Percentiles rank a stretch among this genome's conserved stretches.
Evolutionary conservation across 2,329 filamentous ascomycete species (phyloP).

Genomic region (Rutstroemia sp.): DNA sequence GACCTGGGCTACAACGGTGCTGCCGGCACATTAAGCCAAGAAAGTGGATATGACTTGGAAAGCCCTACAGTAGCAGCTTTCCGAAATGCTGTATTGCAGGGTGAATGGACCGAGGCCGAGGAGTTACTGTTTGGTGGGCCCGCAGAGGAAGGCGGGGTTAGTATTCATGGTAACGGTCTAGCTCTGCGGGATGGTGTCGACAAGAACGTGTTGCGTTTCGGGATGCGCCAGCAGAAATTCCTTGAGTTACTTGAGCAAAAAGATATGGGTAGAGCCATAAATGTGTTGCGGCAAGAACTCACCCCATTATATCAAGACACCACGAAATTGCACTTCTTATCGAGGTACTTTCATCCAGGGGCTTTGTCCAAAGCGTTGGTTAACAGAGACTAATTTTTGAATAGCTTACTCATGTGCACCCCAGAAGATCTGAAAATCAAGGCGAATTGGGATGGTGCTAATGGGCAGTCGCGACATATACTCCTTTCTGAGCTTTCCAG

Average conservation of each 20-base stretch:
- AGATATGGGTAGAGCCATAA: slow-evolving; percentile 66
- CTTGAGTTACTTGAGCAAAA: slow-evolving; percentile 77
- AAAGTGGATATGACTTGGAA: slow-evolving; percentile 85
- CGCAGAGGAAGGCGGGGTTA: slow-evolving; percentile 37
- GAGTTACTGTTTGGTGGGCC: slow-evolving; percentile 57
- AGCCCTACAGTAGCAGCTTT: slow-evolving; percentile 82
- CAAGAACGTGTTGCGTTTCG: slow-evolving; percentile 74
- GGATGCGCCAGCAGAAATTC: slow-evolving; percentile 89
- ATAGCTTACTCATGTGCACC: slow-evolving; percentile 81
- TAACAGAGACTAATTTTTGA: slow-evolving; percentile 5
- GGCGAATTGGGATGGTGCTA: slow-evolving; percentile 78
- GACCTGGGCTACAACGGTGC: slow-evolving; percentile 82
- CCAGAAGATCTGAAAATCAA: slow-evolving; percentile 68
- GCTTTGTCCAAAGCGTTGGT: not conserved
- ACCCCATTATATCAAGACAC: slow-evolving; percentile 79
- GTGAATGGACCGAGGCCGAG: slow-evolving; percentile 83
- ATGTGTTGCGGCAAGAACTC: slow-evolving; percentile 79
- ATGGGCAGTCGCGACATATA: slow-evolving; percentile 63
- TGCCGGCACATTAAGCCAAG: slow-evolving; percentile 64
- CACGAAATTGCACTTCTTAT: slow-evolving; percentile 70
- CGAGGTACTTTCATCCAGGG: slow-evolving; percentile 43
- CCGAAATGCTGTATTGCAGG: slow-evolving; percentile 68
- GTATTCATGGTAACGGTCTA: slow-evolving; percentile 49
- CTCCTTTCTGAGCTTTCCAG: slow-evolving; percentile 79
- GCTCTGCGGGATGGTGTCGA: slow-evolving; percentile 71